Conservation (phyloP, 805 yeast species). For the Kazachstania psychrophila region DNA sequence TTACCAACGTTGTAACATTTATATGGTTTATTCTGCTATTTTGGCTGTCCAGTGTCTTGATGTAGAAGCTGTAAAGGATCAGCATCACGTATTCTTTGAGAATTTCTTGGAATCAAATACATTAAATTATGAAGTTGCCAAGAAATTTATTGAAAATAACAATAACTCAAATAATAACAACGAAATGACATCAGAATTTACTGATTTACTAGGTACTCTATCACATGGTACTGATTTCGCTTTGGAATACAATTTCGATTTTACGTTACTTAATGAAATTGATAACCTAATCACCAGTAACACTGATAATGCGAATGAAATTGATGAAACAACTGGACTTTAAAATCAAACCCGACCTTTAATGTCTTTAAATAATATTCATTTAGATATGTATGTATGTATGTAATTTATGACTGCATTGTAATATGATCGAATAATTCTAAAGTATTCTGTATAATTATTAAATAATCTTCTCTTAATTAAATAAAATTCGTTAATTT, state of each 20-base stretch:
- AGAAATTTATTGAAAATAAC: constrained; percentile 18
- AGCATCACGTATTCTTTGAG: constrained; percentile 10
- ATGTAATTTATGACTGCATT: no score
- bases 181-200: constrained; percentile 13
- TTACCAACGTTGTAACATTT: constrained; percentile 20
- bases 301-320: not conserved
- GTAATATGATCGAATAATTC: no score
- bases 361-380: no score
- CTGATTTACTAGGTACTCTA: constrained; percentile 21
- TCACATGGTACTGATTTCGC: constrained; percentile 26
- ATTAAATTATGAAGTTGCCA: constrained; percentile 22
- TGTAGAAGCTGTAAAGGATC: constrained; percentile 13
- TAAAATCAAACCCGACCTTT: no score
- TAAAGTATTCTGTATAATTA: no score
- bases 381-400: no score
- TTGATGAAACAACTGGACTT: no score
- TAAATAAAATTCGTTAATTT: no score
- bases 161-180: constrained; percentile 8
- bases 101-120: constrained; percentile 17
- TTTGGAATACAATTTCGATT: constrained; percentile 26
- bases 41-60: constrained; percentile 25
- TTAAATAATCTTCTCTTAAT: no score
- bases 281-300: constrained; percentile 20
- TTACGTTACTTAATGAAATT: constrained; percentile 24
- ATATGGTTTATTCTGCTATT: constrained; percentile 24